Evolutionary conservation across 2,329 filamentous ascomycete genomes (phyloP).

Genomic region (Apiospora kogelbergensis): DNA sequence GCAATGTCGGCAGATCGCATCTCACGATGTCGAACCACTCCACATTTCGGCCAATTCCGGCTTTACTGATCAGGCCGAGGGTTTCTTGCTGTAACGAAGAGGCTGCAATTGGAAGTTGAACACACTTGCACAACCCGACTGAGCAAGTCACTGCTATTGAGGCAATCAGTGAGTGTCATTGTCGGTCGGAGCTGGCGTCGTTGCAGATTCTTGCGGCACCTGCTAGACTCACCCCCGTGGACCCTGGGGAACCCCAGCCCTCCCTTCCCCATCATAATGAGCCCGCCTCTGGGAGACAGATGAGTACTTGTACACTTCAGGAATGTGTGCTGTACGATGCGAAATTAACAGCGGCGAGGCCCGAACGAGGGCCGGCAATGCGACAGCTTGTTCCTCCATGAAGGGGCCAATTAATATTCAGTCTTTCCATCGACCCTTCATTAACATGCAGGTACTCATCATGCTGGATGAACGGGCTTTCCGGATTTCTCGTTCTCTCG

Average conservation of each 20-base stretch:
- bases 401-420: neutral
- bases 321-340: neutral
- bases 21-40: slow-evolving; percentile 12
- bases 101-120: neutral
- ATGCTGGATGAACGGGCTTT: neutral
- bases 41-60: slow-evolving; percentile 12
- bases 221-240: slow-evolving; percentile 1
- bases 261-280: slow-evolving; percentile 2
- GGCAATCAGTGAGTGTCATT: neutral
- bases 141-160: neutral
- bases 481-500: too few species aligned
- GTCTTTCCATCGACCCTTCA: neutral
- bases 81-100: neutral
- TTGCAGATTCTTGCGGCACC: neutral
- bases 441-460: neutral
- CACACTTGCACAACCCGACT: neutral
- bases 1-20: slow-evolving; percentile 11
- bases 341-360: neutral
- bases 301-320: neutral
- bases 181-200: neutral
- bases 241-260: slow-evolving; percentile 1
- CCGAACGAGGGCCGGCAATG: neutral
- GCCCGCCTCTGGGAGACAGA: neutral
- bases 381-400: neutral
- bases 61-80: slow-evolving; percentile 8